Evolutionary conservation across 2,329 filamentous ascomycete species (phyloP).

Genomic region (Phialophora macrospora): DNA sequence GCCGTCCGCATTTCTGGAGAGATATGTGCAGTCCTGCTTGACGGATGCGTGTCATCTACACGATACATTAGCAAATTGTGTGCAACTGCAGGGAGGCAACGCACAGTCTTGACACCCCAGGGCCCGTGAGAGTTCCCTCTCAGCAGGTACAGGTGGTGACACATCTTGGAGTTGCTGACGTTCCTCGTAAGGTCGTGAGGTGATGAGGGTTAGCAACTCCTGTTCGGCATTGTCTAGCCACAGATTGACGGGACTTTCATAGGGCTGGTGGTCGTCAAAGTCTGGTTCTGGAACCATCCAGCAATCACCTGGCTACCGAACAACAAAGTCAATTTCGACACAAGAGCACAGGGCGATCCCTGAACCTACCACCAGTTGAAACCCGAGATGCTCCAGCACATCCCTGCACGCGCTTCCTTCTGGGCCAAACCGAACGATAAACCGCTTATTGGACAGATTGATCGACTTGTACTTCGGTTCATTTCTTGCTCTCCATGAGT

Average conservation of each 20-base stretch:
- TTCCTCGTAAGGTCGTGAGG: slow-evolving; percentile 49
- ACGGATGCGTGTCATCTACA: slow-evolving; percentile 45
- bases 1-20: slow-evolving; percentile 41
- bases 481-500: slow-evolving; percentile 59
- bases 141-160: slow-evolving; percentile 29
- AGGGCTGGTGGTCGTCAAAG: slow-evolving; percentile 45
- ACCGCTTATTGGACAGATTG: slow-evolving; percentile 66
- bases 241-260: slow-evolving; percentile 48
- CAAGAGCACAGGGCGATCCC: background rate
- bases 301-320: slow-evolving; percentile 41
- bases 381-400: slow-evolving; percentile 64
- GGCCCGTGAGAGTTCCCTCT: slow-evolving; percentile 31
- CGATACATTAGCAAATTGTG: slow-evolving; percentile 18
- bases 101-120: slow-evolving; percentile 38
- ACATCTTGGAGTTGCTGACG: slow-evolving; percentile 36
- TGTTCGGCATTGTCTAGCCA: slow-evolving; percentile 65
- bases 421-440: slow-evolving; percentile 65
- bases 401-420: slow-evolving; percentile 60
- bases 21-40: slow-evolving; percentile 35
- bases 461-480: slow-evolving; percentile 52
- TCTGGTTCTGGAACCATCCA: slow-evolving; percentile 52
- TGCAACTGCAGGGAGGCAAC: slow-evolving; percentile 5
- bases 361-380: slow-evolving; percentile 54
- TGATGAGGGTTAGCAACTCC: slow-evolving; percentile 62
- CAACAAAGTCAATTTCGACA: slow-evolving; percentile 18